Percentiles rank a stretch among this genome's conserved stretches.
Evolutionary conservation across 345 rosid species (phyloP).

Genomic region (Clausena lansium): DNA sequence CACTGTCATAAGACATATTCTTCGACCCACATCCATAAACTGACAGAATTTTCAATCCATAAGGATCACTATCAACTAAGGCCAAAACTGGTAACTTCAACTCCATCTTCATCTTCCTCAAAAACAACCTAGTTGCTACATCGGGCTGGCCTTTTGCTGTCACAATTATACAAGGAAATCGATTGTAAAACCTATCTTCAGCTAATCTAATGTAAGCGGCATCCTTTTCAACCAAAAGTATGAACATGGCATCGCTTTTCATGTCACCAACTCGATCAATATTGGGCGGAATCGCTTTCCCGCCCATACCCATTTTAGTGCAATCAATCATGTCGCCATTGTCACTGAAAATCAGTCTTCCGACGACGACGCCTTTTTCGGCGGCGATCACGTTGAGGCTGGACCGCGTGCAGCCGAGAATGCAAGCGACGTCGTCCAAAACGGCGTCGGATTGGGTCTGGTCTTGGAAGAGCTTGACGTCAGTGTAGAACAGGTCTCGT

Average conservation of each 20-base stretch:
- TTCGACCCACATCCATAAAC: conserved; percentile 97
- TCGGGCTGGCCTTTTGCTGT: conserved; percentile 97
- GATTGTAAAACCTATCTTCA: conserved; percentile 89
- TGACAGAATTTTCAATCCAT: conserved; percentile 86
- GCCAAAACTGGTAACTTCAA: conserved; percentile 92
- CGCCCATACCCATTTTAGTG: conserved; percentile 99
- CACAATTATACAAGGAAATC: conserved; percentile 93
- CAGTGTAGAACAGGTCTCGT: conserved; percentile 98
- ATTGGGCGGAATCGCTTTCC: conserved; percentile 95
- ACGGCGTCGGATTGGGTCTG: conserved; percentile 90
- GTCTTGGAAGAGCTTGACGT: conserved; percentile 98
- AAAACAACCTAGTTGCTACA: conserved; percentile 90
- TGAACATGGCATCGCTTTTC: conserved; percentile 87
- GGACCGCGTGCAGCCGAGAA: conserved; percentile 88
- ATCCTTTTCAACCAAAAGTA: conserved; percentile 87
- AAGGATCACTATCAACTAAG: conserved; percentile 94
- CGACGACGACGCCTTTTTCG: conserved; percentile 96
- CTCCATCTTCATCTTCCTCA: conserved; percentile 94
- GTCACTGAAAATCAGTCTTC: conserved; percentile 89
- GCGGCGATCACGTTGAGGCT: conserved; percentile 91
- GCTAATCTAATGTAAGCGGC: conserved; percentile 94
- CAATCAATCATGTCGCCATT: conserved; percentile 98
- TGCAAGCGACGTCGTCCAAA: conserved; percentile 89
- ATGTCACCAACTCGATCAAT: conserved; percentile 94
- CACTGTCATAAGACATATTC: conserved; percentile 97